Percentiles rank a stretch among this genome's conserved stretches.
These are phyloP conservation scores for Calonectria pseudoturangicola DNA, from an alignment of 2,329 filamentous ascomycete species.

Conservation along the genomic window DNA sequence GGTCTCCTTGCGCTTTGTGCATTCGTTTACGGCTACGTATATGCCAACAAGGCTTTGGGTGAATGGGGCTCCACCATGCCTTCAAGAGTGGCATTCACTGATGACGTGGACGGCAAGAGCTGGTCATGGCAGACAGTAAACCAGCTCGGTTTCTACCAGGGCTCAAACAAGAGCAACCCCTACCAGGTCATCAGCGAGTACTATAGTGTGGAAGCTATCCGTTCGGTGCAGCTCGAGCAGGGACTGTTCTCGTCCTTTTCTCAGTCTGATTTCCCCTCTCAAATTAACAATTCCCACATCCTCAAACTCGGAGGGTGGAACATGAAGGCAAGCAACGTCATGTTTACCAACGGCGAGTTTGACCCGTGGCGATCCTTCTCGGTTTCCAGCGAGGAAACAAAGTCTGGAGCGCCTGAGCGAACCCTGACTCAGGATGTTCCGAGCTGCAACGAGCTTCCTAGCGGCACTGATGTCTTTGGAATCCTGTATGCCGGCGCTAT, in stretches of 20 bases:
- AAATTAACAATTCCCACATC: conserved; percentile 61
- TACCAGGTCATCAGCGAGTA: conserved; percentile 33
- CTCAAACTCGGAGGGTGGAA: conserved; percentile 56
- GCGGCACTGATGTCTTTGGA: conserved; percentile 40
- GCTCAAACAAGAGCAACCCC: conserved; percentile 38
- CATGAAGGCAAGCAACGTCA: conserved; percentile 50
- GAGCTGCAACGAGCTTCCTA: conserved; percentile 34
- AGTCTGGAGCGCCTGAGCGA: conserved; percentile 15
- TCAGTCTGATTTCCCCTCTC: conserved; percentile 26
- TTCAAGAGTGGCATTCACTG: conserved; percentile 48
- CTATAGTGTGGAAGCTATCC: conserved; percentile 27
- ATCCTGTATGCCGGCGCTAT: conserved; percentile 37
- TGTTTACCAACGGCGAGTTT: conserved; percentile 57
- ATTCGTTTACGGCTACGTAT: conserved; percentile 32
- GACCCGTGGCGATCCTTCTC: conserved; percentile 55
- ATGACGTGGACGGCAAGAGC: conserved; percentile 48
- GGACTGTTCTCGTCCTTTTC: conserved; percentile 14
- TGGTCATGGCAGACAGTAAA: conserved; percentile 44
- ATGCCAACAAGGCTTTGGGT: conserved; percentile 18
- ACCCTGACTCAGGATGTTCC: conserved; percentile 32
- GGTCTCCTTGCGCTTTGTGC: conserved; percentile 36
- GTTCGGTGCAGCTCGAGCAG: conserved; percentile 20
- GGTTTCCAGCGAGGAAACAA: conserved; percentile 37
- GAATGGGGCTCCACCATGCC: conserved; percentile 3
- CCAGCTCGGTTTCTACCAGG: conserved; percentile 42